phyloP scores from a whole-genome alignment of 768 basidiomycete species.

The Melanogaster broomeanus region DNA sequence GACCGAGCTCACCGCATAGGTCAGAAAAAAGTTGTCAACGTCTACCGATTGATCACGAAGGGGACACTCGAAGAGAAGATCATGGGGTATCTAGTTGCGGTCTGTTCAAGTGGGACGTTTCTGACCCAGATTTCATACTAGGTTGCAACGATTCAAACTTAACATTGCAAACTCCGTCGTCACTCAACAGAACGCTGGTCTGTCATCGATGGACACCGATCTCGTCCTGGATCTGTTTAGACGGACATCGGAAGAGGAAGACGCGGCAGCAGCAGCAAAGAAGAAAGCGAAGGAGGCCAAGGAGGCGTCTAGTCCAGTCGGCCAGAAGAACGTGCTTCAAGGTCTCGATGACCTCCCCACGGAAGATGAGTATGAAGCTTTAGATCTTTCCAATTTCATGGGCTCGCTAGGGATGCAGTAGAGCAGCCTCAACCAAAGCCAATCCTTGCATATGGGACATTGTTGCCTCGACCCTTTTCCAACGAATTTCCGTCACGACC shows the following conservation, averaged over 20 bases:
- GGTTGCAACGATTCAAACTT: slow-evolving; percentile 97
- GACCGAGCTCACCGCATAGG: slow-evolving; percentile 97
- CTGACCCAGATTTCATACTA: slow-evolving; percentile 33
- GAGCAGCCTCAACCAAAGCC: slow-evolving; percentile 10
- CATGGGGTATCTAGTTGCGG: slow-evolving; percentile 77
- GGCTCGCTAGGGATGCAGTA: slow-evolving; percentile 65
- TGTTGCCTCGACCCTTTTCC: slow-evolving; percentile 14
- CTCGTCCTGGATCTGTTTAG: slow-evolving; percentile 93
- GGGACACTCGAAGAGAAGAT: slow-evolving; percentile 99
- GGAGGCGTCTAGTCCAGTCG: slow-evolving; percentile 56
- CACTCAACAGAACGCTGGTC: slow-evolving; percentile 93
- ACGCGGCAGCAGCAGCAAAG: slow-evolving; percentile 52
- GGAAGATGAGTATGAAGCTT: slow-evolving; percentile 89
- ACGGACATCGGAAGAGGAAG: slow-evolving; percentile 75
- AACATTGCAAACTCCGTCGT: slow-evolving; percentile 97
- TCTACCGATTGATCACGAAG: slow-evolving; percentile 95
- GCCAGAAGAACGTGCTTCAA: slow-evolving; percentile 82
- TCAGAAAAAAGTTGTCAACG: slow-evolving; percentile 98
- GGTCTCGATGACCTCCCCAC: slow-evolving; percentile 90
- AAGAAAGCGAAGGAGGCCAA: slow-evolving; percentile 55
- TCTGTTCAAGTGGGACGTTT: neutral
- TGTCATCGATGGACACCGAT: slow-evolving; percentile 96
- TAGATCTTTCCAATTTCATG: slow-evolving; percentile 89
- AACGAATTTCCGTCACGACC: slow-evolving; percentile 14
- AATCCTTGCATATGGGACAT: slow-evolving; percentile 19